Conservation (phyloP, 1,139 yeast genomes). For the Williopsis jadinii region DNA sequence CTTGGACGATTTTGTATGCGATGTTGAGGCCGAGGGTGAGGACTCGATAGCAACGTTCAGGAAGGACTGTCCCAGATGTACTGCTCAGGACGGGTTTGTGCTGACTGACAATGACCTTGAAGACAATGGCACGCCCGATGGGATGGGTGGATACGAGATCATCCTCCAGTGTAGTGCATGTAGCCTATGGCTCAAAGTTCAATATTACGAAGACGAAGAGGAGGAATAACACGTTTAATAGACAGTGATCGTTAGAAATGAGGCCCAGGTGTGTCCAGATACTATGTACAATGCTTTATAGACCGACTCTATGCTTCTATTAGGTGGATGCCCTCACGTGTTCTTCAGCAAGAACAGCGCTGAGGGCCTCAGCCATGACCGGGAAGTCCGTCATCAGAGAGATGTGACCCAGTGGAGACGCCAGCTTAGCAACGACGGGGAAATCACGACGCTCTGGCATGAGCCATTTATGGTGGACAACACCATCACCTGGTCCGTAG, state of each 20-base stretch:
- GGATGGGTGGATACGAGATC: conserved; percentile 55
- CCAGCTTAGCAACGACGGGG: conserved; percentile 58
- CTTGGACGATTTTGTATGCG: conserved; percentile 48
- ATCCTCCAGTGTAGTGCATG: conserved; percentile 76
- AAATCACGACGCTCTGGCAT: conserved; percentile 75
- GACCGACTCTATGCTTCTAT: too few species aligned
- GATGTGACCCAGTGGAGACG: conserved; percentile 70
- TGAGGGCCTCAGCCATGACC: conserved; percentile 64
- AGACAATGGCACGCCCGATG: conserved; percentile 39
- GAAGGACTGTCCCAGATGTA: conserved; percentile 71
- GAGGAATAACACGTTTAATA: conserved; percentile 1
- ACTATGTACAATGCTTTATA: too few species aligned
- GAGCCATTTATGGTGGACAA: conserved; percentile 73
- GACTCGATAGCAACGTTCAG: conserved; percentile 32
- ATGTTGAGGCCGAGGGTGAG: conserved; percentile 20
- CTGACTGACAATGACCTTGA: conserved; percentile 57
- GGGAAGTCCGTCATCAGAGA: conserved; percentile 67
- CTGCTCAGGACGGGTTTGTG: conserved; percentile 43
- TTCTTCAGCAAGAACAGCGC: conserved; percentile 52
- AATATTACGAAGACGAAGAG: conserved; percentile 42
- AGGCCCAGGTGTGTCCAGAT: too few species aligned
- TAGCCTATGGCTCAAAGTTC: conserved; percentile 76
- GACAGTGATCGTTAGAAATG: too few species aligned
- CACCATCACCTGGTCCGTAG: conserved; percentile 94
- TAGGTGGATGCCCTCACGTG: conserved; percentile 13